Evolutionary conservation across 2,329 filamentous ascomycete species (phyloP), one percentile per base, ranked within the genome.

Genomic region (Sclerotinia nivalis): DNA sequence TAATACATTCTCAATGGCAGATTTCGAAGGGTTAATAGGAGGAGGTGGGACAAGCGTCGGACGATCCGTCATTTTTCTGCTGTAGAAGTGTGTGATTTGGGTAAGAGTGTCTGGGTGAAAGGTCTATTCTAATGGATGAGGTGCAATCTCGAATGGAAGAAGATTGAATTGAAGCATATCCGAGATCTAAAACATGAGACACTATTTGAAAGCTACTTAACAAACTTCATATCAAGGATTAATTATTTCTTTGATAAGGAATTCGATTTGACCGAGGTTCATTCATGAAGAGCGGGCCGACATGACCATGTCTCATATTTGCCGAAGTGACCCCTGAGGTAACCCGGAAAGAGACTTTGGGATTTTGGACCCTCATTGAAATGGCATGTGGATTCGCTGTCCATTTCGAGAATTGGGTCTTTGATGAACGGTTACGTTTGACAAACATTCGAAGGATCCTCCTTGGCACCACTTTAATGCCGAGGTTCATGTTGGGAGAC

Each of bases 1-100:
- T 69, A 97, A 86, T 62, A 92, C 90, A 81, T 96, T 95, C 82
- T 98, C 95, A 72, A 98, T 96, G 20, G 88, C 85, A 37, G 93
- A 89, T 80, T 92, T 92, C 77, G 86, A 85, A 59, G 87, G 82
- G 78, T 97, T 89, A 45, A 88, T 81, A 66, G 91, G 89, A 73
- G 92, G 93, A 65, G 93, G 90, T 76, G 88, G 87, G 73, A 97
- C 88, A 68, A 96, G 85, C 0, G 91, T 93, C 43, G 83, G 75
- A 60, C 78, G 78, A 45, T 78, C 74, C 40, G 74, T 68, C 78
- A 79, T 79, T 64, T 65, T 69, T 7, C n/a, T 65, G 20, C 55
- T 22, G 66, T 45, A 31, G 49, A 22, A 31, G 37, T 12, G 31
- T 43, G 31, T 3, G 9, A 52, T 45, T 18, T 37, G 2, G 18